phyloP scores from a whole-genome alignment of 2,329 filamentous ascomycete genomes.

The Xylaria sp. region DNA sequence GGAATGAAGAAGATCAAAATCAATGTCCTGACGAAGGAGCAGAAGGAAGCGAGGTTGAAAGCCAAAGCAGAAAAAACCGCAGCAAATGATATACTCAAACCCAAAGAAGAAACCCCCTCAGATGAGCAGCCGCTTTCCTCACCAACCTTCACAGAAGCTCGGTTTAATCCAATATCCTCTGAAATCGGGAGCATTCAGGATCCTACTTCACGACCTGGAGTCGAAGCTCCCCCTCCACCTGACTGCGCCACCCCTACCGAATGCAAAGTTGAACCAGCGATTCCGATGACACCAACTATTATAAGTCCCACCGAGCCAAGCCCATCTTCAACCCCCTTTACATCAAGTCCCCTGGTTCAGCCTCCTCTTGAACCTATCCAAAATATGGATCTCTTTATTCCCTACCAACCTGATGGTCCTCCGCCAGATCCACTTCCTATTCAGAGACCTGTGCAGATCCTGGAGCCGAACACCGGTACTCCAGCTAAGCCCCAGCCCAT shows the following conservation, averaged over 20 bases:
- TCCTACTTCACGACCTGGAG: not conserved
- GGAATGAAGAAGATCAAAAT: conserved; percentile 73
- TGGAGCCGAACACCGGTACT: conserved; percentile 44
- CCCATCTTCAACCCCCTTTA: conserved; percentile 36
- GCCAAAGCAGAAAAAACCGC: conserved; percentile 41
- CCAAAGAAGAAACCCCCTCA: conserved; percentile 12
- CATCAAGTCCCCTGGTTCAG: conserved; percentile 49
- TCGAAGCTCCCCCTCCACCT: not conserved
- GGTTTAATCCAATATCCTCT: conserved; percentile 1
- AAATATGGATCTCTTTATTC: conserved; percentile 59
- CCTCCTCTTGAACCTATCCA: conserved; percentile 33
- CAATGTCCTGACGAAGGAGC: conserved; percentile 68
- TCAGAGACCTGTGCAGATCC: conserved; percentile 43
- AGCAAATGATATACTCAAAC: not conserved
- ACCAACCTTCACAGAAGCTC: conserved; percentile 7
- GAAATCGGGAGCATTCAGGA: not conserved
- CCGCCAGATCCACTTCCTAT: conserved; percentile 52
- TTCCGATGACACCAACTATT: conserved; percentile 37
- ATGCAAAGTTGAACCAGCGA: conserved; percentile 14
- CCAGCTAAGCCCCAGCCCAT: conserved; percentile 29
- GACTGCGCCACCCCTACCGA: conserved; percentile 16
- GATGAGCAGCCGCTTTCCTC: conserved; percentile 7
- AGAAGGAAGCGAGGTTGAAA: conserved; percentile 65
- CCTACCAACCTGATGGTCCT: conserved; percentile 67
- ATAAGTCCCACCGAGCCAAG: conserved; percentile 38